Percentiles rank a stretch among this genome's conserved stretches.
phyloP scores from a whole-genome alignment of 495 filamentous ascomycete genomes.

The Bathelium albidoporum region DNA sequence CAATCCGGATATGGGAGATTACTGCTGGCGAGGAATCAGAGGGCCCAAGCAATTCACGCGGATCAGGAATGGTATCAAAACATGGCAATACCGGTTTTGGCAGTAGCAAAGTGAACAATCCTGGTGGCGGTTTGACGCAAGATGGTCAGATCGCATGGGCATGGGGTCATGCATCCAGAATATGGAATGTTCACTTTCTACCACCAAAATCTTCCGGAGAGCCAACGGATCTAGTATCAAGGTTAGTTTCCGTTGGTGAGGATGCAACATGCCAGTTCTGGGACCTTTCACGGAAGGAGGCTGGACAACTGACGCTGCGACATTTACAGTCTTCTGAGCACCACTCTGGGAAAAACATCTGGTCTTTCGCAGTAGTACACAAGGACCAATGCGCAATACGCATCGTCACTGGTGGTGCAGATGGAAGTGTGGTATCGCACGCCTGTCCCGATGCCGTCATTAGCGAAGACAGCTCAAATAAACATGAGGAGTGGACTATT shows the following conservation, averaged over 20 bases:
- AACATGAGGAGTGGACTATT: slow-evolving; percentile 2
- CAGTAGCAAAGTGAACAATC: neutral
- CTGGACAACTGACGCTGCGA: slow-evolving; percentile 30
- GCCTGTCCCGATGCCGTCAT: neutral
- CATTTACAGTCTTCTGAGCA: slow-evolving; percentile 44
- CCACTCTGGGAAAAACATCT: slow-evolving; percentile 87
- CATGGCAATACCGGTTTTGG: slow-evolving; percentile 10
- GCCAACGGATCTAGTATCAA: neutral
- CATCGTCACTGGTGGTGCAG: slow-evolving; percentile 77
- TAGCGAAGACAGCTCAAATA: neutral
- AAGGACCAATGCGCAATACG: slow-evolving; percentile 24
- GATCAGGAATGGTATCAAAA: slow-evolving; percentile 25
- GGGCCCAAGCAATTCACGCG: slow-evolving; percentile 27
- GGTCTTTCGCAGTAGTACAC: slow-evolving; percentile 53
- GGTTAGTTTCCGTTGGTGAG: slow-evolving; percentile 24
- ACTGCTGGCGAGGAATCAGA: slow-evolving; percentile 34
- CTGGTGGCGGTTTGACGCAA: slow-evolving; percentile 21
- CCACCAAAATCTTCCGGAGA: slow-evolving; percentile 15
- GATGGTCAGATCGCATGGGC: slow-evolving; percentile 43
- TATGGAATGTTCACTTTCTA: slow-evolving; percentile 74
- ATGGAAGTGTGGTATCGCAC: slow-evolving; percentile 43
- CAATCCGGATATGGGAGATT: slow-evolving; percentile 82
- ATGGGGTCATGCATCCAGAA: slow-evolving; percentile 80
- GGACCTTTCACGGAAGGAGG: neutral
- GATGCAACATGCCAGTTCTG: slow-evolving; percentile 23